Percentiles rank a stretch among this genome's conserved stretches.
Evolutionary conservation across 2,329 filamentous ascomycete species (phyloP).

Genomic region (Ilyonectria sp.): DNA sequence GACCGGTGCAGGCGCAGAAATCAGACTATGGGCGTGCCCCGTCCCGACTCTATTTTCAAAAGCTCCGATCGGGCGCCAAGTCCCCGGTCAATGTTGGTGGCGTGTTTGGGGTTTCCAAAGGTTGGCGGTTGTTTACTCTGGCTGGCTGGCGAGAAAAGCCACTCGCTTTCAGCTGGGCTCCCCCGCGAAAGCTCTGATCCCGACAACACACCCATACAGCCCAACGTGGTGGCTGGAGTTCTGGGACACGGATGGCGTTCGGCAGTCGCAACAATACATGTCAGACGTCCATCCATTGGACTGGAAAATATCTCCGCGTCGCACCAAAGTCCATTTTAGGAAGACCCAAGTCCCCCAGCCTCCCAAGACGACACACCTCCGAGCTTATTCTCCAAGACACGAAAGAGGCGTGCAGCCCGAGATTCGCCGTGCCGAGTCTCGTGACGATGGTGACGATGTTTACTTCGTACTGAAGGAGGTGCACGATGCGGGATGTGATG

Average conservation of each 20-base stretch:
- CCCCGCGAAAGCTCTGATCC: constrained; percentile 8
- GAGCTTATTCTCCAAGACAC: constrained; percentile 6
- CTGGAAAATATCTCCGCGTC: constrained; percentile 2
- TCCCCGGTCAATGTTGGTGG: constrained; percentile 3
- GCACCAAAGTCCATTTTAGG: constrained; percentile 30
- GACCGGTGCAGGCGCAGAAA: neutral
- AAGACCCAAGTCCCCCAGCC: constrained; percentile 24
- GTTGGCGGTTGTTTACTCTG: constrained; percentile 9
- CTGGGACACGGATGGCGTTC: constrained; percentile 27
- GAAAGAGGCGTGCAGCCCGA: neutral
- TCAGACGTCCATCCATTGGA: constrained; percentile 15
- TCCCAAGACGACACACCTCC: constrained; percentile 5
- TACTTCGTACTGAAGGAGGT: neutral
- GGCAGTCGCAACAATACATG: constrained; percentile 13
- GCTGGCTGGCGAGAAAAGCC: constrained; percentile 15
- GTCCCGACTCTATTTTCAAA: constrained; percentile 21
- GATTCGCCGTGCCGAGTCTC: too few relatives aligned
- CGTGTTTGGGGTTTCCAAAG: constrained; percentile 6
- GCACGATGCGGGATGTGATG: neutral
- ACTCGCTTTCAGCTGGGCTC: constrained; percentile 17
- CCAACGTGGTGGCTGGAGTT: constrained; percentile 13
- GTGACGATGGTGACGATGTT: constrained; percentile 10
- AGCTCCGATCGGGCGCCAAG: constrained; percentile 14
- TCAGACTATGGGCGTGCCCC: constrained; percentile 7
- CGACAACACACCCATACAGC: constrained; percentile 15